phyloP scores from a whole-genome alignment of 1,139 yeast genomes.

The Geotrichum macrosporum region DNA sequence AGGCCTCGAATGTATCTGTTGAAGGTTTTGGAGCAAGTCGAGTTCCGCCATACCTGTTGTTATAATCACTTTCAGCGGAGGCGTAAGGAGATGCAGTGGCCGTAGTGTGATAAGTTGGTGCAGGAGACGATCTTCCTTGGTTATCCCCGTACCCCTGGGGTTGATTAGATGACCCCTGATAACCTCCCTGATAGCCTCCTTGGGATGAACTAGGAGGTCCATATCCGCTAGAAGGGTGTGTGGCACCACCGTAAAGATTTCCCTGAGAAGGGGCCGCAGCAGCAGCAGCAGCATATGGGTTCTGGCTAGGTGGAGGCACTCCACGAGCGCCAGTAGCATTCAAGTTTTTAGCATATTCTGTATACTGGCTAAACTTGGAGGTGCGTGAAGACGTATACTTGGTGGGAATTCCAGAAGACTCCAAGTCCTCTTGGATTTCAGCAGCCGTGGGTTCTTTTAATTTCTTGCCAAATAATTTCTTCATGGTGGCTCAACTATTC shows the following conservation, averaged over 20 bases:
- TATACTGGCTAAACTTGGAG: constrained; percentile 37
- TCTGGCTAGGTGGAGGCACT: constrained; percentile 19
- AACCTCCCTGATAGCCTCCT: background rate
- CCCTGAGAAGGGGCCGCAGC: background rate
- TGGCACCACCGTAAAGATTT: constrained; percentile 42
- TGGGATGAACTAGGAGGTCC: background rate
- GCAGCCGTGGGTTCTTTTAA: constrained; percentile 39
- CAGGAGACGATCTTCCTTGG: constrained; percentile 39
- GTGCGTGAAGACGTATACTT: constrained; percentile 29
- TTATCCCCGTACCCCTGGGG: constrained; percentile 27
- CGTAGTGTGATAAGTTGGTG: constrained; percentile 19
- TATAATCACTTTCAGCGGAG: constrained; percentile 29
- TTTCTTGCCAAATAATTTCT: constrained; percentile 36
- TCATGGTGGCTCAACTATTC: too few species aligned
- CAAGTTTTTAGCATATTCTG: constrained; percentile 34
- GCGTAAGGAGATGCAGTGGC: constrained; percentile 29
- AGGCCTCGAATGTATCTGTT: constrained; percentile 33
- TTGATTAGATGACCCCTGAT: background rate
- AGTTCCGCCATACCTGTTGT: constrained; percentile 27
- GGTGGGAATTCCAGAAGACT: constrained; percentile 32
- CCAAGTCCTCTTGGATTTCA: constrained; percentile 34
- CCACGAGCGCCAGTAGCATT: constrained; percentile 19
- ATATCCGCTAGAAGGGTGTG: constrained; percentile 10
- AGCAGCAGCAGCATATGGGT: constrained; percentile 22
- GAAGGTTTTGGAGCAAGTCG: constrained; percentile 25